Base-by-base conservation (phyloP, 306 rosid genomes). In the Quercus agrifolia region DNA sequence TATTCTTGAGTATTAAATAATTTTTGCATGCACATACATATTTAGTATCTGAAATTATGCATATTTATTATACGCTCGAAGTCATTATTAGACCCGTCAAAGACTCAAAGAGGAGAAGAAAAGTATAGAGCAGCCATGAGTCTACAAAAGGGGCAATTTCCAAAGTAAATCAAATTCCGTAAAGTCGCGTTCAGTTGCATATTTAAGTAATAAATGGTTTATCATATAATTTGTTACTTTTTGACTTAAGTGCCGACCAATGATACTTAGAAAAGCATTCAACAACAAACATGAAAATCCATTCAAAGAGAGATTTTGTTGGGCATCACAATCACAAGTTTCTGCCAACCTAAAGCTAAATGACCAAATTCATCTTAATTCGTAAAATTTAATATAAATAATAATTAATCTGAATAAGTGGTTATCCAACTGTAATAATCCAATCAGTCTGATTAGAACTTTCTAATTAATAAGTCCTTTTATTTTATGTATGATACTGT, bases 401-500 rank as follows among this genome's bases (percentile, higher is more conserved):
- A 83, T 12, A 74, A 83, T 11, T 55, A 38, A 75, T 82, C 77
- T 17, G 66, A 70, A 52, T 75, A 81, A 81, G 73, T 85, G 74
- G 23, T 79, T 63, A 63, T 79, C 79, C 35, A 71, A 67, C 59
- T 75, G 77, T 82, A 57, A 72, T 51, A 51, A 75, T 79, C 71
- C 83, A 85, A 78, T 88, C 82, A 82, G 30, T 76, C 78, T 86
- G 79, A 67, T 78, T 30, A 83, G 73, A 21, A 77, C 33, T 51
- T 52, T 52, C 74, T 49, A 5, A 14, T 7, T 38, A 38, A 38
- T 38, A 7, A 38, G 77, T 71, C 52, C 73, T 83, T 23, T 35
- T 73, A 38, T 38, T 31, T 35, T 77, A 49, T 49, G 72, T 69
- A 11, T 10, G 52, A 35, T 49, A 12, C 25, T n/a, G 56, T 19